Conservation (phyloP, 768 basidiomycete species). For the Cystoderma amianthinum region DNA sequence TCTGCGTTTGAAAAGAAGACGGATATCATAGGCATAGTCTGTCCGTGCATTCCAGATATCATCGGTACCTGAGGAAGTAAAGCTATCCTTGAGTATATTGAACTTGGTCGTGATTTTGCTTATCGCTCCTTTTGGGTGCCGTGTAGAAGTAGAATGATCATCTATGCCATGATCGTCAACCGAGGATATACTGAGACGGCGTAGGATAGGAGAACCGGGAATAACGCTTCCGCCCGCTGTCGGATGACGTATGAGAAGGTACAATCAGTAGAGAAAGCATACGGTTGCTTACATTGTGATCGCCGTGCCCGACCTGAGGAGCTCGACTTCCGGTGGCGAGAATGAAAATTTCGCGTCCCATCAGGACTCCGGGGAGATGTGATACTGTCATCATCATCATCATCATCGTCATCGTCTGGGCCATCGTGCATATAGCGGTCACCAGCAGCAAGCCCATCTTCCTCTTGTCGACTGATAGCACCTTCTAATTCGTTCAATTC, state of each 20-base stretch:
- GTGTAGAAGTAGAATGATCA: constrained; percentile 17
- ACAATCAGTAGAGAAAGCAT: neutral
- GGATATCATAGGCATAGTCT: constrained; percentile 66
- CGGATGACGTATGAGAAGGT: neutral
- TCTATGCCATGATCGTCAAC: constrained; percentile 38
- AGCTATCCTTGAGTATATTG: constrained; percentile 43
- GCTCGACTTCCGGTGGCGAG: constrained; percentile 28
- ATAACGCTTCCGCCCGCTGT: constrained; percentile 1
- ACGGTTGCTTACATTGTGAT: neutral
- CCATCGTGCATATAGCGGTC: constrained; percentile 55
- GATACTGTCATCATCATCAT: constrained; percentile 37
- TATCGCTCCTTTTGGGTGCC: constrained; percentile 16
- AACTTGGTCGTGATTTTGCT: constrained; percentile 40
- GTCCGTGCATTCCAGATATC: constrained; percentile 64
- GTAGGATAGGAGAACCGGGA: constrained; percentile 4
- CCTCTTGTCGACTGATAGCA: constrained; percentile 53
- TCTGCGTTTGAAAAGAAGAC: constrained; percentile 73
- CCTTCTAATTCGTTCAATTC: constrained; percentile 55
- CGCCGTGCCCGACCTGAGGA: constrained; percentile 14
- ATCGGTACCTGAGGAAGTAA: constrained; percentile 30
- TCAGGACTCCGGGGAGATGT: constrained; percentile 25
- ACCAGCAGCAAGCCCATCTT: constrained; percentile 40
- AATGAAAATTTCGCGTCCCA: constrained; percentile 23
- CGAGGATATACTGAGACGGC: constrained; percentile 44
- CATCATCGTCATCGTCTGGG: constrained; percentile 53